Evolutionary conservation across 2,329 filamentous ascomycete species (phyloP), one percentile per base, ranked within the genome.

Genomic region (Gnomoniopsis smithogilvyi): DNA sequence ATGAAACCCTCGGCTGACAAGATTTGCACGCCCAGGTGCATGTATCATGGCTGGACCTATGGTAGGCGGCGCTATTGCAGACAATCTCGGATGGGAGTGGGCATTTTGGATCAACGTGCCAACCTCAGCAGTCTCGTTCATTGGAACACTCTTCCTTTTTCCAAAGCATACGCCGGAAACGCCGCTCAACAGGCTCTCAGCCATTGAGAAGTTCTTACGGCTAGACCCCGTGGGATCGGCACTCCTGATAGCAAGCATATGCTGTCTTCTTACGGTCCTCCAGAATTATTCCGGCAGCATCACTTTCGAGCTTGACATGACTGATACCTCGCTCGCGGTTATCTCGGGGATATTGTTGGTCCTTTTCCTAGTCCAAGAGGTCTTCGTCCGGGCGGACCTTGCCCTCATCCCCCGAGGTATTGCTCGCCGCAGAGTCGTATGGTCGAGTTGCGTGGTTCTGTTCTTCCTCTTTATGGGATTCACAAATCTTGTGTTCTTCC

Each of bases 141-240:
- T 63, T 41, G 61, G 62, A 33, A 66, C 67, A n/a, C 36, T 62
- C 15, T 52, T 67, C 19, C 50, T 66, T 38, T 62, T 65, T 47
- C 36, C 58, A 1, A 38, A 58, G 14, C 12, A 50, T 19, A 49
- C 46, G 14, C 38, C 11, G 17, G 38, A 14, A 7, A 22, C 52
- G 7, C 22, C 36, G 3, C 22, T 54, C 19, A 15, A 47, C 10
- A n/a, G 22, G 22, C 47, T 52, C 19, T 19, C 54, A 2, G 11
- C 61, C 14, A 17, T 36, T 17, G 58, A 63, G 56, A 56, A 62
- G 24, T 34, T 67, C 22, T 61, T 61, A 22, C 62, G 62, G 15
- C 58, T 77, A 22, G 72, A 76, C 55, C 68, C 68, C 1, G 51
- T 72, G 6, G 74, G 76, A 11, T 74, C 71, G 2, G 21, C 66